Evolutionary conservation across 1,284 basidiomycete species (phyloP).

Genomic region (Pterulicium gracile): DNA sequence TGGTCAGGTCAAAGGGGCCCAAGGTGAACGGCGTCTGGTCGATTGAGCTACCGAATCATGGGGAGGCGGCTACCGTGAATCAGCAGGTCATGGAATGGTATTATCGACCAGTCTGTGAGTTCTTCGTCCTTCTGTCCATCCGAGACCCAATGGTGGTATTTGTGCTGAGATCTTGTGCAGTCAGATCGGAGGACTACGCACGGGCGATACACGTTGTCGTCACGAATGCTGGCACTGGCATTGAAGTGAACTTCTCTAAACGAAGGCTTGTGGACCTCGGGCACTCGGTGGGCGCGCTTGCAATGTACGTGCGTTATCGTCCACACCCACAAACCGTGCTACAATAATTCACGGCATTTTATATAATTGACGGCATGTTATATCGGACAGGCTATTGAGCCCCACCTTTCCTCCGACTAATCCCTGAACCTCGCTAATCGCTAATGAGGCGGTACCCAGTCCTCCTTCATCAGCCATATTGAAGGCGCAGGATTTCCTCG

Average conservation of each 20-base stretch:
- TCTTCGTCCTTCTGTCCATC: background rate
- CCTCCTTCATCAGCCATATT: too few species aligned
- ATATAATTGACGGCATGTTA: too few species aligned
- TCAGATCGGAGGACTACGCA: conserved; percentile 26
- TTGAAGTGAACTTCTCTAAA: conserved; percentile 21
- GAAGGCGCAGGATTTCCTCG: conserved; percentile 10
- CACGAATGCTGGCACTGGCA: conserved; percentile 19
- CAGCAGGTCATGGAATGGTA: conserved; percentile 28
- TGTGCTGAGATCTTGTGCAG: too few species aligned
- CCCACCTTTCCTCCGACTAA: too few species aligned
- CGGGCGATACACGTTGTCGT: conserved; percentile 23
- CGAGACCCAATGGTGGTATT: too few species aligned
- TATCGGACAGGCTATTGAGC: too few species aligned
- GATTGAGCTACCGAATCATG: conserved; percentile 45
- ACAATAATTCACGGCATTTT: too few species aligned
- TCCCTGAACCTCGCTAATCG: too few species aligned
- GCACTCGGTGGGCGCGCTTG: conserved; percentile 2
- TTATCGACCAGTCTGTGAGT: conserved; percentile 31
- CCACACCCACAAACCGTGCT: too few species aligned
- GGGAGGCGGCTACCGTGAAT: conserved; percentile 39
- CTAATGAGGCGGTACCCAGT: too few species aligned
- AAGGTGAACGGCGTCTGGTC: conserved; percentile 40
- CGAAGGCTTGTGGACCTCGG: conserved; percentile 9
- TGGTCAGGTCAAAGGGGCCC: conserved; percentile 13
- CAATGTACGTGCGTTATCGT: too few species aligned